These are phyloP conservation scores for Rhizoclosmatium globosum DNA, from an alignment of 192 early-diverging fungal species.

Conservation along the genomic window DNA sequence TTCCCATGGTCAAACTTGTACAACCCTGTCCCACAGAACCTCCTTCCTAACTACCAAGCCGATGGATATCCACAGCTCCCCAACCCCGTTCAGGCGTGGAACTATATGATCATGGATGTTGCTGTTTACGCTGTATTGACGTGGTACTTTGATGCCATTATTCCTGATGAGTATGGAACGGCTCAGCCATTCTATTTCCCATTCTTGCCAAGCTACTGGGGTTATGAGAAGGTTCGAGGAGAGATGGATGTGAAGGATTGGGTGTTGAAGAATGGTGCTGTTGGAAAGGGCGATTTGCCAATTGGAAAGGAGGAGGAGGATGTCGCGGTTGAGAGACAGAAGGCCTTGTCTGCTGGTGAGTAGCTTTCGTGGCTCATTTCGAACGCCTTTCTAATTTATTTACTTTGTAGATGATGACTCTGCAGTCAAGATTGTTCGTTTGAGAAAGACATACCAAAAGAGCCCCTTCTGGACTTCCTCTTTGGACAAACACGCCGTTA, in stretches of 20 bases:
- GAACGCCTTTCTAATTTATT: background rate
- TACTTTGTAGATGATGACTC: conserved; percentile 16
- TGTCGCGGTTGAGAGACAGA: conserved; percentile 26
- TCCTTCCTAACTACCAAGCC: conserved; percentile 53
- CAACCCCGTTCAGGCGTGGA: conserved; percentile 66
- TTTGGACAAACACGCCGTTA: conserved; percentile 53
- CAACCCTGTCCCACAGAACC: conserved; percentile 48
- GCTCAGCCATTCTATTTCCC: conserved; percentile 66
- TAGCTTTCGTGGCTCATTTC: background rate
- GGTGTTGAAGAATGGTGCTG: conserved; percentile 37
- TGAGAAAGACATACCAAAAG: conserved; percentile 55
- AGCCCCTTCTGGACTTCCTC: conserved; percentile 26
- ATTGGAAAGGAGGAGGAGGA: conserved; percentile 34
- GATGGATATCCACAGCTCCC: conserved; percentile 63
- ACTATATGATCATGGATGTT: conserved; percentile 72
- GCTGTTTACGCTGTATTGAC: conserved; percentile 65
- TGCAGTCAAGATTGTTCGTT: conserved; percentile 56
- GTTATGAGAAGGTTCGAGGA: conserved; percentile 45
- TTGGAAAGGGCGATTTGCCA: background rate
- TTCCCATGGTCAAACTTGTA: conserved; percentile 62
- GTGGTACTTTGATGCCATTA: conserved; percentile 80
- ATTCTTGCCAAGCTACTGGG: conserved; percentile 74
- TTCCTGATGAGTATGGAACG: conserved; percentile 79
- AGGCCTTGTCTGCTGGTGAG: conserved; percentile 21
- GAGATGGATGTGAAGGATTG: conserved; percentile 44